These are phyloP conservation scores for Amylocystis lapponica DNA, from an alignment of 768 basidiomycete genomes.

Conservation along the genomic window DNA sequence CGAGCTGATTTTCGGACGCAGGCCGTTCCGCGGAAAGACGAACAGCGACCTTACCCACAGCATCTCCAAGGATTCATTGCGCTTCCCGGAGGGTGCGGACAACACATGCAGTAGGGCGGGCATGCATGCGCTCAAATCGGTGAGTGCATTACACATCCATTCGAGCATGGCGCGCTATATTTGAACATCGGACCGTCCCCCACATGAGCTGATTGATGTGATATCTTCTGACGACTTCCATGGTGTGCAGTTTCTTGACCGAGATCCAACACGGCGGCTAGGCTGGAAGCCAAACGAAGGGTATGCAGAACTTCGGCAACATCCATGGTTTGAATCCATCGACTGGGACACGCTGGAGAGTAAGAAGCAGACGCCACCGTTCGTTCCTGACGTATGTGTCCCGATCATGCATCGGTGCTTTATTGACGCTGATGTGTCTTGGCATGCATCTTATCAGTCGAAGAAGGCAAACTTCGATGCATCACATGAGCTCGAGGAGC, in stretches of 20 bases:
- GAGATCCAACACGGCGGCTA: conserved; percentile 74
- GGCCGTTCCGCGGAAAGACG: conserved; percentile 90
- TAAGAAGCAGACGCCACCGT: conserved; percentile 73
- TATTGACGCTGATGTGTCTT: conserved; percentile 8
- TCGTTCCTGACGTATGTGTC: conserved; percentile 76
- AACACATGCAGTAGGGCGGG: conserved; percentile 72
- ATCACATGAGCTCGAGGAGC: conserved; percentile 94
- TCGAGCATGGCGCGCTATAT: no score
- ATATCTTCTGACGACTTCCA: conserved; percentile 1
- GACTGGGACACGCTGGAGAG: conserved; percentile 85
- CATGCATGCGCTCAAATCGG: conserved; percentile 73
- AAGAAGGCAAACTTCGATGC: conserved; percentile 99
- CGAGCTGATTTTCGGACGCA: conserved; percentile 85
- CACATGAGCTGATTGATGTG: conserved; percentile 4
- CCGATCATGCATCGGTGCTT: not conserved
- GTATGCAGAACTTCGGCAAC: conserved; percentile 68
- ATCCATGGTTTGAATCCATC: conserved; percentile 84
- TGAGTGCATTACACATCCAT: conserved; percentile 39
- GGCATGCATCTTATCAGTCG: conserved; percentile 43
- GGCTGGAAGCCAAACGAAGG: conserved; percentile 81
- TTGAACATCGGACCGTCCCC: not conserved
- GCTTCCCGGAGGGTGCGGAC: conserved; percentile 88
- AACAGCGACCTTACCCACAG: conserved; percentile 91
- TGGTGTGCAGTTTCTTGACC: conserved; percentile 91
- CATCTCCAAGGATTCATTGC: conserved; percentile 80